Evolutionary conservation across 306 rosid genomes (phyloP), one percentile per base, ranked within the genome.

Genomic region (Clitoria ternatea): DNA sequence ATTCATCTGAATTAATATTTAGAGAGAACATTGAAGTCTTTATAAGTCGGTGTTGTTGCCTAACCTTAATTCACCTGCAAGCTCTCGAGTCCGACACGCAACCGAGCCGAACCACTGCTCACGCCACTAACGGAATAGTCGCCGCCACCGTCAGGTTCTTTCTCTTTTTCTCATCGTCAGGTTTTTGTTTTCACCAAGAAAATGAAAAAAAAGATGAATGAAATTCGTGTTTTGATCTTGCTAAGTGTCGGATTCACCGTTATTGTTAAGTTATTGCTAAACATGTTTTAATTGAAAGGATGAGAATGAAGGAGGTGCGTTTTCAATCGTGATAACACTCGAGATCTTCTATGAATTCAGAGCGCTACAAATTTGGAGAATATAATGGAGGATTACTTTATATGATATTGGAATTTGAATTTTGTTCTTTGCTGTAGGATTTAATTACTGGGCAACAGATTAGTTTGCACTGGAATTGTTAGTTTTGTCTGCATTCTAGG

Each of bases 61-160:
- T 1, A 8, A 15, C 30, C 7, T 22, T 44, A 11, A 53, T 12
- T 23, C 24, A 4, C 6, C 10, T 27, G 2, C 20, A 22, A 27
- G 37, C 33, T 54, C 61, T 1, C 32, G 32, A 50, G 32, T 50
- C 59, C 9, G 17, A 50, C 15, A 22, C 32, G 59, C 55, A 11
- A 52, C 15, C 60, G 15, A n/a, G n/a, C n/a, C n/a, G 18, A 19
- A 54, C 35, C 63, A 55, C 40, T 15, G 4, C 26, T 14, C 18
- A 0, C 68, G 23, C 70, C 70, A 67, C 55, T 56, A 15, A 2
- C 19, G n/a, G n/a, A n/a, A n/a, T n/a, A n/a, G n/a, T n/a, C 29
- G 5, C 40, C 69, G 61, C 47, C 60, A 43, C 61, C 45, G 22
- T 32, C 48, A 59, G 77, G 79, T 73, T 40, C 4, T 20, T 3